A percentile compares a stretch with the other conserved stretches of the same genome.
These are phyloP conservation scores for Colletotrichum coccodes DNA, from an alignment of 2,329 filamentous ascomycete genomes.

Conservation along the genomic window DNA sequence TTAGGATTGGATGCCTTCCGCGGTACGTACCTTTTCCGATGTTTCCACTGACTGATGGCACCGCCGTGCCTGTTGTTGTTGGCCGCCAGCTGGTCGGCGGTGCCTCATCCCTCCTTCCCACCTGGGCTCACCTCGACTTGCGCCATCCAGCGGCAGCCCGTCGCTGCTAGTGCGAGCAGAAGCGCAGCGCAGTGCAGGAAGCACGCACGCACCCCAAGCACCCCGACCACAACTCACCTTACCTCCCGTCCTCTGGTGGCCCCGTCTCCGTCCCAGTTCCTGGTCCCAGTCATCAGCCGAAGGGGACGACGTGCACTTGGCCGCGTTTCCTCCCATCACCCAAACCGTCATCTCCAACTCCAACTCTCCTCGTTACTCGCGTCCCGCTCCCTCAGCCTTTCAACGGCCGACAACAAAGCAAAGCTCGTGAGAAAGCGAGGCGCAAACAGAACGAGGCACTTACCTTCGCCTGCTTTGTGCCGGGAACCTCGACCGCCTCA, in stretches of 20 bases:
- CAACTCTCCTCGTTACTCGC: conserved; percentile 6
- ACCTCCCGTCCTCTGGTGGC: conserved; percentile 11
- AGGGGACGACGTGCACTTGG: conserved; percentile 28
- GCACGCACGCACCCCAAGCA: conserved; percentile 9
- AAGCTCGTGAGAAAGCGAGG: conserved; percentile 4
- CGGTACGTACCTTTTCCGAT: conserved; percentile 11
- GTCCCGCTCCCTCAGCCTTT: conserved; percentile 4
- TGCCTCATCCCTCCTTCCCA: conserved; percentile 20
- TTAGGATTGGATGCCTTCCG: neutral
- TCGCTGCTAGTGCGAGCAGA: neutral
- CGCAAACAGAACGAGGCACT: conserved; percentile 1
- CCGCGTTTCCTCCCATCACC: conserved; percentile 26
- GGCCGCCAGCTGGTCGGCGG: conserved; percentile 5
- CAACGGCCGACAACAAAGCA: conserved; percentile 26
- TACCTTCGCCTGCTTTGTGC: conserved; percentile 6
- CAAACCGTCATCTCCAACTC: conserved; percentile 23
- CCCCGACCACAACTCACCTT: conserved; percentile 23
- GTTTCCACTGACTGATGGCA: neutral
- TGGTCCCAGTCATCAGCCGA: conserved; percentile 31
- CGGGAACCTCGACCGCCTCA: conserved; percentile 14
- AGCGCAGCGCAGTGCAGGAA: neutral
- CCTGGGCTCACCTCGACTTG: neutral
- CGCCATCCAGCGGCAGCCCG: neutral
- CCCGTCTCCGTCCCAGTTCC: conserved; percentile 21
- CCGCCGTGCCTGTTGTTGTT: conserved; percentile 15